Evolutionary conservation across 2,329 filamentous ascomycete genomes (phyloP).

Genomic region (Calonectria hawksworthii): DNA sequence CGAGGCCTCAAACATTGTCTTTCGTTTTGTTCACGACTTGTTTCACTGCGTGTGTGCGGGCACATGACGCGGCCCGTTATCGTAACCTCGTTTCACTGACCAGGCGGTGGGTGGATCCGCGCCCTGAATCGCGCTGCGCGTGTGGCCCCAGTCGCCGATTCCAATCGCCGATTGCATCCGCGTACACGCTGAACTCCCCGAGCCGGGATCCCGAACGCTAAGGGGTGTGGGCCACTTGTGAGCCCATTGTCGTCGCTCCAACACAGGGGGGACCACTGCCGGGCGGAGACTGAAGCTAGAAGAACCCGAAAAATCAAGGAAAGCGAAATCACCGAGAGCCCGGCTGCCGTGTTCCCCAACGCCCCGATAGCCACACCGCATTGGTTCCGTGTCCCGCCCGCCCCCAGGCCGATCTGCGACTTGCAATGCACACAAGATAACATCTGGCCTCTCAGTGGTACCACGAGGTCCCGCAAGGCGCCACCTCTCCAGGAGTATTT

Average conservation of each 20-base stretch:
- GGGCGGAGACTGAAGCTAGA: neutral
- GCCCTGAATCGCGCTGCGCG: neutral
- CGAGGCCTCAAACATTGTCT: neutral
- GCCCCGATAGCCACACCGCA: conserved; percentile 1
- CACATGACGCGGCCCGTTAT: conserved; percentile 17
- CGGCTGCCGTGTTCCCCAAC: neutral
- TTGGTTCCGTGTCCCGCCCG: neutral
- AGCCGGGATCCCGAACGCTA: neutral
- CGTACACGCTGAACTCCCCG: neutral
- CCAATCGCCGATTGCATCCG: neutral
- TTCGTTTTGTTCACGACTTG: neutral
- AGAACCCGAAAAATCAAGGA: neutral
- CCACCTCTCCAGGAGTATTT: conserved; percentile 16
- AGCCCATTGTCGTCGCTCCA: neutral
- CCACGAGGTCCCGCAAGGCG: neutral
- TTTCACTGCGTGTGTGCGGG: neutral
- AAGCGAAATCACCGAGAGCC: neutral
- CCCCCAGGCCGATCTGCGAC: neutral
- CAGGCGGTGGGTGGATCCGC: neutral
- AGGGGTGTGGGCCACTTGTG: neutral
- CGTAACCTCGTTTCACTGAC: conserved; percentile 7
- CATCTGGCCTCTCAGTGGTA: neutral
- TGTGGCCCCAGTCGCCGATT: neutral
- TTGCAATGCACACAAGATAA: conserved; percentile 3
- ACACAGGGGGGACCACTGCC: neutral